These are phyloP conservation scores for Phaeomoniella chlamydospora DNA, from an alignment of 2,329 filamentous ascomycete genomes.

Conservation along the genomic window DNA sequence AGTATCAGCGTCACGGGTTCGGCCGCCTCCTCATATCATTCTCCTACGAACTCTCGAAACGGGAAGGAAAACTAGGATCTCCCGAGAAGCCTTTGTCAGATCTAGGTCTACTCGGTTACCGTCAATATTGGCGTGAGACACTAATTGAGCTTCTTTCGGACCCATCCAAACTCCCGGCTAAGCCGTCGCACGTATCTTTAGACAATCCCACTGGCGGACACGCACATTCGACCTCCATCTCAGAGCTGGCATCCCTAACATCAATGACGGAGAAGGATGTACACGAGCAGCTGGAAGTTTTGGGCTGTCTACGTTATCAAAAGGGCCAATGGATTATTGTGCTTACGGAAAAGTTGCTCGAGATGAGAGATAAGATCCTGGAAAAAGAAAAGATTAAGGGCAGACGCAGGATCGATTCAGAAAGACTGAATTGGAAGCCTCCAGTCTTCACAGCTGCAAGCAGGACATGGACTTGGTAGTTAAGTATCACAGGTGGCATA, in stretches of 20 bases:
- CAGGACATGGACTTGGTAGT: slow-evolving; percentile 94
- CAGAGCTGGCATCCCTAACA: slow-evolving; percentile 61
- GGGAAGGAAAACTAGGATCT: slow-evolving; percentile 86
- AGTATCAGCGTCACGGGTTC: slow-evolving; percentile 91
- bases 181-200: slow-evolving; percentile 8
- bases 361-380: slow-evolving; percentile 52
- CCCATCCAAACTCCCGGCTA: slow-evolving; percentile 37
- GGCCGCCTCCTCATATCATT: slow-evolving; percentile 91
- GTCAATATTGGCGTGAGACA: slow-evolving; percentile 95
- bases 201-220: slow-evolving; percentile 9
- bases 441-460: slow-evolving; percentile 83
- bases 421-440: slow-evolving; percentile 82
- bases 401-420: slow-evolving; percentile 55
- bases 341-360: slow-evolving; percentile 67
- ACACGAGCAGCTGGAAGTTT: slow-evolving; percentile 80
- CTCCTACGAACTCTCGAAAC: slow-evolving; percentile 90
- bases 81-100: slow-evolving; percentile 95
- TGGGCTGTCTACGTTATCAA: slow-evolving; percentile 92
- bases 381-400: slow-evolving; percentile 71
- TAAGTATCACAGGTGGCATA: too few species aligned
- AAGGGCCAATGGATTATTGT: slow-evolving; percentile 96
- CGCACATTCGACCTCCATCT: slow-evolving; percentile 52
- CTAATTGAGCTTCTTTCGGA: slow-evolving; percentile 77
- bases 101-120: slow-evolving; percentile 81
- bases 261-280: slow-evolving; percentile 98